These are phyloP conservation scores for Angomonas ambiguus DNA, from an alignment of 208 protist genomes.

Conservation along the genomic window DNA sequence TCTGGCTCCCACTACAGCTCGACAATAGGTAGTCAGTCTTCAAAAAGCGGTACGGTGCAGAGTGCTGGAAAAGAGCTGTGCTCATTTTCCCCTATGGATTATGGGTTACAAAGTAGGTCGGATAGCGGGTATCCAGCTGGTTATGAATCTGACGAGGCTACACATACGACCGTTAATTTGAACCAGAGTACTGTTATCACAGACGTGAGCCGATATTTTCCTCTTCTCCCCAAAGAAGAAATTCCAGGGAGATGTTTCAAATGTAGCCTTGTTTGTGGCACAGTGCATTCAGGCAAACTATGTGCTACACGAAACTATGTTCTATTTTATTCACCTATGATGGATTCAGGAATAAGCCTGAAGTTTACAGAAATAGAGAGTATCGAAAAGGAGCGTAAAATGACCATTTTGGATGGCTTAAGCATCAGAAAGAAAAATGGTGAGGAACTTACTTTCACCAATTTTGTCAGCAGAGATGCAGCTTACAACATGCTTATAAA, in stretches of 20 bases:
- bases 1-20: not conserved
- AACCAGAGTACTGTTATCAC: not conserved
- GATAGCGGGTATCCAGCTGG: not conserved
- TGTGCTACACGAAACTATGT: slow-evolving; percentile 43
- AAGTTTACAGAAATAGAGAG: slow-evolving; percentile 31
- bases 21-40: not conserved
- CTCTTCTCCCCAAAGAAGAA: slow-evolving; percentile 30
- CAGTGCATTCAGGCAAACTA: slow-evolving; percentile 46
- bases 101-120: not conserved
- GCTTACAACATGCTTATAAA: slow-evolving; percentile 35
- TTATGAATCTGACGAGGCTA: not conserved
- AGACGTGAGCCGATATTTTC: slow-evolving; percentile 32
- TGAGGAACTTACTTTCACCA: slow-evolving; percentile 38
- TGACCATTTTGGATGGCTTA: slow-evolving; percentile 54
- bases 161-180: not conserved
- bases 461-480: slow-evolving; percentile 47
- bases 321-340: slow-evolving; percentile 55
- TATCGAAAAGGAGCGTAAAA: slow-evolving; percentile 54
- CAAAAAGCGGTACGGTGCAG: not conserved
- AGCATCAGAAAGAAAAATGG: slow-evolving; percentile 26
- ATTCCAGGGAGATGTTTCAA: slow-evolving; percentile 38
- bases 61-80: not conserved
- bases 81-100: not conserved
- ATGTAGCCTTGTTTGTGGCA: slow-evolving; percentile 49
- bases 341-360: slow-evolving; percentile 33